Evolutionary conservation across 1,284 basidiomycete species (phyloP).

Genomic region (Meripilus lineatus): DNA sequence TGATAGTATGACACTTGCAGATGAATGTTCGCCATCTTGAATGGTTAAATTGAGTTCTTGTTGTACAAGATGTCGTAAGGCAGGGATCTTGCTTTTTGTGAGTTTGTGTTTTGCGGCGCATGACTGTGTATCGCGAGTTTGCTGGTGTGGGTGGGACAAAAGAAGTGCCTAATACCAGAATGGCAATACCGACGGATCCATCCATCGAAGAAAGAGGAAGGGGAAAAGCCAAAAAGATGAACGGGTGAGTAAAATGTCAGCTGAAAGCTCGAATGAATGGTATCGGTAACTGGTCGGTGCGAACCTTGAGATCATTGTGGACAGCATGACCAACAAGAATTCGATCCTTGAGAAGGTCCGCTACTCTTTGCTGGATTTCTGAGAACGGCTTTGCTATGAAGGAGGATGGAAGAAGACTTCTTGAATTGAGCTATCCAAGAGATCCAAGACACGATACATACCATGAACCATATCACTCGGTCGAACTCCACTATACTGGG

Average conservation of each 20-base stretch:
- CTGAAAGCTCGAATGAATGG: too few relatives aligned
- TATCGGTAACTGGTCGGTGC: neutral
- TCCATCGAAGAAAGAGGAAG: constrained; percentile 1
- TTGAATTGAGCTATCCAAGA: neutral
- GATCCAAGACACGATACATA: constrained; percentile 22
- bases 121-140: constrained; percentile 82
- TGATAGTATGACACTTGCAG: constrained; percentile 43
- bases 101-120: constrained; percentile 53
- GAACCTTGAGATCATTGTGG: constrained; percentile 85
- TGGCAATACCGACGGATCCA: too few relatives aligned
- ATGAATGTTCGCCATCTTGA: constrained; percentile 85
- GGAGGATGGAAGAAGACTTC: neutral
- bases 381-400: constrained; percentile 74
- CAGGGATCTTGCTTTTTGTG: constrained; percentile 61
- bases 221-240: constrained; percentile 1
- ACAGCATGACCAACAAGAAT: constrained; percentile 94
- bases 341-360: constrained; percentile 73
- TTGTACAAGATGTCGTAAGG: constrained; percentile 78
- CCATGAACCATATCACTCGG: constrained; percentile 72
- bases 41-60: constrained; percentile 83
- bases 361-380: constrained; percentile 78
- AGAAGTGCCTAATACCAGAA: constrained; percentile 87
- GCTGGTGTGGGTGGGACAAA: constrained; percentile 81
- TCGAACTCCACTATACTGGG: constrained; percentile 86
- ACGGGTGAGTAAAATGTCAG: too few relatives aligned